Base-by-base conservation (phyloP, 495 filamentous ascomycete species). In the Staphylotrichum tortipilum region DNA sequence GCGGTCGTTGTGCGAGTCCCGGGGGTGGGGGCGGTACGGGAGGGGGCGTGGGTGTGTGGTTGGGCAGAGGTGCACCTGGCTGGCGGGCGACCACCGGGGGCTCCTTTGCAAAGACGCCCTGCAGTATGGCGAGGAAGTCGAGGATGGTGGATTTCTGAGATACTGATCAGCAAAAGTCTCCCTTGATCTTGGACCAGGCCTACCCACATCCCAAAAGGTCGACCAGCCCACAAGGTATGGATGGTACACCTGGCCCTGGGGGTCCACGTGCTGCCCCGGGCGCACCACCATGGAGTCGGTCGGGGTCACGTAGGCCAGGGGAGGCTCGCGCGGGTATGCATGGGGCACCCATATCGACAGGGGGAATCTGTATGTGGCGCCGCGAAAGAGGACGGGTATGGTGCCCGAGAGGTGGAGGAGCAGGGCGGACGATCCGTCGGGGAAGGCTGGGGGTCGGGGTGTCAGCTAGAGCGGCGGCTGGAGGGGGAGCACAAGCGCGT, bases 321-420 rank as follows among this genome's bases (percentile, higher is more conserved):
- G 92, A 7, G 87, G 72, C 57, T 94, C 85, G 30, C 78, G 77
- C 28, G 92, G 94, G 60, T 98, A 98, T 24, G 81, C 79, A 57
- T 92, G 88, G 2, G 94, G 92, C n/a, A 98, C 77, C 94, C 94
- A 98, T 78, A 97, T 55, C 53, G 87, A 80, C 45, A 98, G 75
- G 9, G 92, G 92, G 51, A 97, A 95, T 47, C 86, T 82, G 67
- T 97, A 98, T 11, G 83, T 86, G 14, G 82, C 80, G 59, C 89
- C 90, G 57, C 92, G 86, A 69, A 95, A 98, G 45, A 71, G 63
- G 39, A 92, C 88, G 36, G 92, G 91, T 21, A 98, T 68, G 12
- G 89, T 95, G 51, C 92, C 92, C 49, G 79, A 78, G 21, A 98
- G 77, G 52, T 87, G 86, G 45, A 98, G 74, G 53, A 98, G 83